These are phyloP conservation scores for Saccharomycopsis vini DNA, from an alignment of 805 yeast species.

Conservation along the genomic window DNA sequence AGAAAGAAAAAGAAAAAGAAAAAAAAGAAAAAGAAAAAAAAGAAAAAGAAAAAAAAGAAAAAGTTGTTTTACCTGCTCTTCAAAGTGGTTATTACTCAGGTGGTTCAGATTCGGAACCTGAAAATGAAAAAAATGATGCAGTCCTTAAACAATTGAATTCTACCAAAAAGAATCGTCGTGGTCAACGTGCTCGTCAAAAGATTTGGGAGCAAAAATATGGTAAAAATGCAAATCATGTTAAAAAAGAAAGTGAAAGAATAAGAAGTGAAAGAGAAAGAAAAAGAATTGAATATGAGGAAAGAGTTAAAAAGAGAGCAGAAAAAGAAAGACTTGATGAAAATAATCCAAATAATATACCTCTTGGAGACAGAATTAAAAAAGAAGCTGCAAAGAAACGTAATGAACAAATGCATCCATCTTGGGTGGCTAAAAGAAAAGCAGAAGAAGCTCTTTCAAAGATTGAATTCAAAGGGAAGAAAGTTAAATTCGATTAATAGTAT, in stretches of 20 bases:
- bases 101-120: conserved; percentile 59
- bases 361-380: conserved; percentile 26
- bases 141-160: conserved; percentile 43
- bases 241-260: conserved; percentile 49
- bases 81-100: conserved; percentile 80
- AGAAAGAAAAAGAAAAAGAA: conserved; percentile 8
- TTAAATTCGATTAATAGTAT: conserved; percentile 49
- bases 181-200: conserved; percentile 93
- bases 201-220: conserved; percentile 95
- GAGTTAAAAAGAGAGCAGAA: conserved; percentile 57
- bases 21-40: conserved; percentile 23
- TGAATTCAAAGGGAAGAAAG: conserved; percentile 78
- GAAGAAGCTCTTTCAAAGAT: conserved; percentile 57
- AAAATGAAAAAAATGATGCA: conserved; percentile 36
- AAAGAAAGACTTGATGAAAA: conserved; percentile 30
- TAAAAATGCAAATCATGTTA: conserved; percentile 69
- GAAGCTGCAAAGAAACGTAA: conserved; percentile 3
- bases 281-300: conserved; percentile 61
- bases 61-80: conserved; percentile 52
- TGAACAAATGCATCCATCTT: conserved; percentile 71
- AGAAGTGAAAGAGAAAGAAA: conserved; percentile 48
- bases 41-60: conserved; percentile 25
- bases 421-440: conserved; percentile 82
- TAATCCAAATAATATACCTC: conserved; percentile 33
- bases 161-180: conserved; percentile 78